phyloP scores from a whole-genome alignment of 257 asterid species.

The Anisodus tanguticus region DNA sequence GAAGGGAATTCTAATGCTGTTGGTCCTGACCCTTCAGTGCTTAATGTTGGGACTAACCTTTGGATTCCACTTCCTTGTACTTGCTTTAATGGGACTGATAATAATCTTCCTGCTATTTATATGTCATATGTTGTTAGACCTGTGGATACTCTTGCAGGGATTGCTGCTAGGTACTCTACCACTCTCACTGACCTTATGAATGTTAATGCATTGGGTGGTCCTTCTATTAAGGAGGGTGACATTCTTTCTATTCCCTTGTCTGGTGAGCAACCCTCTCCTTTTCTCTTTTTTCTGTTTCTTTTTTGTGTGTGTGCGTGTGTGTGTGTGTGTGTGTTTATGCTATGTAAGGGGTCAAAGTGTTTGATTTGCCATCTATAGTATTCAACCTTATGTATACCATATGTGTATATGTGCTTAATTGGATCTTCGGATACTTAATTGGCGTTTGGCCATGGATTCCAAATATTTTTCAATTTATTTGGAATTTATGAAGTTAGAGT shows the following conservation, averaged over 20 bases:
- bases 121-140: constrained; percentile 75
- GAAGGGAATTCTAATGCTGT: constrained; percentile 71
- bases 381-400: neutral
- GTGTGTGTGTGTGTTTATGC: neutral
- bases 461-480: too few relatives aligned
- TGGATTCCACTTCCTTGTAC: constrained; percentile 91
- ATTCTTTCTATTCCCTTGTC: constrained; percentile 89
- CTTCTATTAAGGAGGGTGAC: constrained; percentile 74
- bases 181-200: constrained; percentile 87
- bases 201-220: constrained; percentile 70
- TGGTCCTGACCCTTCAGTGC: constrained; percentile 69
- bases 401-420: neutral
- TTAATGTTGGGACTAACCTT: constrained; percentile 65
- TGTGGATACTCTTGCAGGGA: constrained; percentile 72
- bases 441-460: too few relatives aligned
- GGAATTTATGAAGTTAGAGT: too few relatives aligned
- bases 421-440: too few relatives aligned
- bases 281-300: neutral
- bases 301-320: neutral
- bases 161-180: constrained; percentile 70
- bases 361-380: neutral
- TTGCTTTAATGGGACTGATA: constrained; percentile 82
- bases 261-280: constrained; percentile 47
- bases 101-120: constrained; percentile 79
- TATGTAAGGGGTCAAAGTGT: neutral